These are phyloP conservation scores for Nymphaea thermarum DNA, from an alignment of 164 flowering plant genomes.

Conservation along the genomic window DNA sequence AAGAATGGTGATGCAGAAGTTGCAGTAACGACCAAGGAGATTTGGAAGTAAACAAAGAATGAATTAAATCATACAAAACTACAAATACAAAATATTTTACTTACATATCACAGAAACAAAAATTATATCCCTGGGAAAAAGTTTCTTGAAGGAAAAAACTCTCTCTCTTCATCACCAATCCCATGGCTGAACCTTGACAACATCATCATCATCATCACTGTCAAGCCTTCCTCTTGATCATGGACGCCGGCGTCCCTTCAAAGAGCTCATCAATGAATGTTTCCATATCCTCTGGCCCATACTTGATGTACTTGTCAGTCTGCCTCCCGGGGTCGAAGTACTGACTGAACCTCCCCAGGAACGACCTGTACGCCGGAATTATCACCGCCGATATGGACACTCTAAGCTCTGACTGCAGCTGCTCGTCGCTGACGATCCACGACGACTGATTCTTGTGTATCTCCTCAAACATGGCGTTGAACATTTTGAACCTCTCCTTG, in stretches of 20 bases:
- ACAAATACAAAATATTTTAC: background rate
- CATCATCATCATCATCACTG: background rate
- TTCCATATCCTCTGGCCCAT: slow-evolving; percentile 86
- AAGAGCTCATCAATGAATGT: slow-evolving; percentile 57
- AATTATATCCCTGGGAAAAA: too few relatives aligned
- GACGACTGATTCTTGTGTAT: slow-evolving; percentile 69
- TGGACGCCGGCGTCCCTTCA: slow-evolving; percentile 54
- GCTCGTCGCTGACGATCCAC: slow-evolving; percentile 89
- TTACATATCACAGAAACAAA: background rate
- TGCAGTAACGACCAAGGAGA: too few relatives aligned
- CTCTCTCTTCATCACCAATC: background rate
- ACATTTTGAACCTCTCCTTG: slow-evolving; percentile 75
- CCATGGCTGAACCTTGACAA: background rate
- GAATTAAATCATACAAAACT: too few relatives aligned
- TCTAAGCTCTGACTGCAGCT: slow-evolving; percentile 77
- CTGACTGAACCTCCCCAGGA: slow-evolving; percentile 65
- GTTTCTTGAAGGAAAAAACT: too few relatives aligned
- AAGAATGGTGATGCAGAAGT: too few relatives aligned
- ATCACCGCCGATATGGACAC: slow-evolving; percentile 66
- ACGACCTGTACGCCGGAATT: slow-evolving; percentile 83
- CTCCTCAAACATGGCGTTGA: slow-evolving; percentile 64
- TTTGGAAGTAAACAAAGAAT: too few relatives aligned
- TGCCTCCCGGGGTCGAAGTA: slow-evolving; percentile 51
- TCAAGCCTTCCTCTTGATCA: slow-evolving; percentile 37
- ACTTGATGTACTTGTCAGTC: slow-evolving; percentile 67